Base-by-base conservation (phyloP, 2,329 filamentous ascomycete species). In the Aspergillus unguis region DNA sequence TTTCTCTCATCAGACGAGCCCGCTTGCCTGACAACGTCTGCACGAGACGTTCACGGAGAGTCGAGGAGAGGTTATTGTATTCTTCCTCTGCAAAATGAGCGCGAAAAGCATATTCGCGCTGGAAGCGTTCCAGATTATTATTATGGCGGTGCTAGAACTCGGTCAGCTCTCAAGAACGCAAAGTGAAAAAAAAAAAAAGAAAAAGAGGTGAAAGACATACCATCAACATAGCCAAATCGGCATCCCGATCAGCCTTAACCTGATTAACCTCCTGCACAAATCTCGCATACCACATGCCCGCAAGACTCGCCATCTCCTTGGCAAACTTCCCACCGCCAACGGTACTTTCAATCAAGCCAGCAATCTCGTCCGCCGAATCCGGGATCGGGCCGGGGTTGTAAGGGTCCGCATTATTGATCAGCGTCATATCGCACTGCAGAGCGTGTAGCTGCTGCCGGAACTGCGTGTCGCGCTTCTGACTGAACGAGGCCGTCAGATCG, bases 391-490 rank as follows among this genome's bases (percentile, higher is more conserved):
- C 82, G 55, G 85, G 79, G 48, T 80, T 78, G 69, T 95, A 95
- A 1, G 89, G 87, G 65, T 96, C 87, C 48, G 94, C 88, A 61
- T 88, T 85, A 70, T 90, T 85, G 60, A 96, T 90, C 42, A 95
- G 80, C 53, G 83, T 89, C 74, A 92, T 91, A 71, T 96, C 92
- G 59, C 90, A 85, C 73, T 96, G 92, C n/a, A 96, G 84, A 60
- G 90, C 90, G 65, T 94, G 87, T 2, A 96, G 81, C 72, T 96
- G 90, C 60, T 94, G 88, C 57, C 92, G 85, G 71, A 95, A 97
- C 63, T 90, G 85, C 57, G 82, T 78, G 70, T 96, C 90, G 59
- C 89, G 83, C 66, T 95, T 91, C 58, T 86, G 83, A 58, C 85
- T 83, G 72, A 96, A 92, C 60, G 85, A 85, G 49, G 87, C 84